Evolutionary conservation across 306 rosid genomes (phyloP), one percentile per base, ranked within the genome.

Genomic region (Vigna nakashimae): DNA sequence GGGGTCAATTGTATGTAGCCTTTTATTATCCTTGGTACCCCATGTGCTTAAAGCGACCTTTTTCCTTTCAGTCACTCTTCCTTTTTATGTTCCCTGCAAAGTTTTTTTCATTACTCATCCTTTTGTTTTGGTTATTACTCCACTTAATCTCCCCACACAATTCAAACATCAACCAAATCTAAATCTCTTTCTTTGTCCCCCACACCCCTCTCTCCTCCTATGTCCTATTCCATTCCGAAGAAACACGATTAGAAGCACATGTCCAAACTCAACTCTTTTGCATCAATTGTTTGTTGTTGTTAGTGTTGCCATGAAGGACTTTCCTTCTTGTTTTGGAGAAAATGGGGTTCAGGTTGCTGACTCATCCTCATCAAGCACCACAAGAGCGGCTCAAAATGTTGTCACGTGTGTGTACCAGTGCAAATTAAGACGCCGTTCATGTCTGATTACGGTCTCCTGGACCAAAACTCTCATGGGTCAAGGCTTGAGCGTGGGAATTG

Each of bases 261-360:
- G 60, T 81, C 58, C 80, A 48, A 73, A 69, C 40, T 57, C 76
- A 80, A 82, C 63, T 6, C 26, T 67, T 70, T 66, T 73, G 79
- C 16, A 38, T 69, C 82, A 82, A 75, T 79, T 65, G 62, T 30
- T 16, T 63, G 40, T 3, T 58, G 66, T 24, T 65, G 42, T 16
- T 76, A 53, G 42, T 62, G 68, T 7, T 79, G 80, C 38, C 48
- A 94, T 94, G 98, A 90, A 84, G 88, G 98, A 94, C 18, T 94
- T 91, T 74, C 97, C 98, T 78, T 91, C 98, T 81, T 94, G 97
- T 81, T 90, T 94, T 73, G 98, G 98, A 22, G 98, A 94, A 82
- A 94, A 85, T 76, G 97, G 96, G 30, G 88, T 94, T 34, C 98
- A 94, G 79, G 86, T 94, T 65, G 91, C 89, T 12, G 94, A 94